These are phyloP conservation scores for Amanita inopinata DNA, from an alignment of 768 basidiomycete genomes.

Conservation along the genomic window DNA sequence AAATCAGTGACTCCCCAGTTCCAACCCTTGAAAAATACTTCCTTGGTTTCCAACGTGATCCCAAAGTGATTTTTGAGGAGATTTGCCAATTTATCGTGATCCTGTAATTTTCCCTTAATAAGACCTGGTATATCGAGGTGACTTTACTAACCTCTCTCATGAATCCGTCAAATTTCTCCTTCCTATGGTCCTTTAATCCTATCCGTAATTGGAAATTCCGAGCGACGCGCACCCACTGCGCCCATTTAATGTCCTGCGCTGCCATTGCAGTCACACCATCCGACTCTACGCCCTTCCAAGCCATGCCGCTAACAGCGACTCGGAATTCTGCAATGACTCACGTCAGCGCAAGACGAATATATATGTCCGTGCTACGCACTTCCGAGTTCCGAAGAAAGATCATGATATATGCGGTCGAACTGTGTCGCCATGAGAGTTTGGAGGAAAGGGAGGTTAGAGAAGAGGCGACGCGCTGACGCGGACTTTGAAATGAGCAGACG, in stretches of 20 bases:
- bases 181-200: slow-evolving; percentile 65
- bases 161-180: slow-evolving; percentile 92
- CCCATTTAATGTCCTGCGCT: slow-evolving; percentile 74
- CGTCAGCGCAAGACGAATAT: slow-evolving; percentile 9
- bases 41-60: slow-evolving; percentile 76
- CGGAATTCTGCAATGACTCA: slow-evolving; percentile 57
- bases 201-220: slow-evolving; percentile 86
- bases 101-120: slow-evolving; percentile 34
- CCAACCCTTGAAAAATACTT: slow-evolving; percentile 90
- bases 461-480: slow-evolving; percentile 32
- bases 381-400: slow-evolving; percentile 59
- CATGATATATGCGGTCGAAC: slow-evolving; percentile 81
- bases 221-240: slow-evolving; percentile 87
- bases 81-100: slow-evolving; percentile 77
- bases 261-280: slow-evolving; percentile 56
- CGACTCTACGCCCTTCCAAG: slow-evolving; percentile 80
- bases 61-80: slow-evolving; percentile 84
- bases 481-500: slow-evolving; percentile 30
- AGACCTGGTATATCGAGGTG: not conserved
- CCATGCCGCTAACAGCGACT: slow-evolving; percentile 83
- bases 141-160: slow-evolving; percentile 56
- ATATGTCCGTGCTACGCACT: slow-evolving; percentile 46
- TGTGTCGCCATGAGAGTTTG: slow-evolving; percentile 48
- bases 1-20: slow-evolving; percentile 98
- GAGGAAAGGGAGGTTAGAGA: slow-evolving; percentile 13